Conservation (phyloP, 495 filamentous ascomycete species). For the Haplographium delicatum region DNA sequence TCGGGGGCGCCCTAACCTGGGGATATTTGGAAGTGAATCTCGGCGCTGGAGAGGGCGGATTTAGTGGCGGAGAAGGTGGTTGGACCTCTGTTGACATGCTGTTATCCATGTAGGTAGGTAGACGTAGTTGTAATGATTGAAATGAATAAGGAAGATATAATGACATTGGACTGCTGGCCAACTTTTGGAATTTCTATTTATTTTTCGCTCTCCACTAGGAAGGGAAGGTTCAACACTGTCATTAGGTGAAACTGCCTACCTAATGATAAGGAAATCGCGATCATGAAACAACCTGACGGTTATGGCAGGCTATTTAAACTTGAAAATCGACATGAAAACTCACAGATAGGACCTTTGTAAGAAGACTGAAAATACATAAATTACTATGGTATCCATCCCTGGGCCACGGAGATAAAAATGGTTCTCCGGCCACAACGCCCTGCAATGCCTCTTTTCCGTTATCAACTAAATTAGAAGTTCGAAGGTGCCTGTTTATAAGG, state of each 20-base stretch:
- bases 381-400: constrained; percentile 11
- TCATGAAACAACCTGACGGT: too few relatives aligned
- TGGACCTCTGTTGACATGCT: constrained; percentile 8
- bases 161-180: not conserved
- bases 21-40: not conserved
- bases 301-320: not conserved
- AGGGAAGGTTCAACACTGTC: not conserved
- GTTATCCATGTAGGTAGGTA: too few relatives aligned
- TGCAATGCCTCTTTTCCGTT: too few relatives aligned
- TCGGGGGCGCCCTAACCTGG: constrained; percentile 1
- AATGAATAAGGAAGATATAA: not conserved
- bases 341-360: not conserved
- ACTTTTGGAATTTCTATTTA: too few relatives aligned
- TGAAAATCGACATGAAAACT: not conserved
- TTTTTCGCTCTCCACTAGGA: too few relatives aligned
- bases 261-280: too few relatives aligned
- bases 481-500: constrained; percentile 18
- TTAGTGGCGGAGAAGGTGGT: constrained; percentile 5
- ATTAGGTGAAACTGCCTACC: not conserved
- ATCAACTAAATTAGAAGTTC: constrained; percentile 13
- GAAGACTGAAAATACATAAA: constrained; percentile 8
- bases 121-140: too few relatives aligned
- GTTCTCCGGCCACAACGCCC: not conserved
- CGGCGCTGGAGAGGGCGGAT: not conserved
- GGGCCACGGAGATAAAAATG: not conserved